Percentiles rank a stretch among this genome's conserved stretches.
Conservation (phyloP, 2,329 filamentous ascomycete genomes). For the Rhynchosporium secalis region DNA sequence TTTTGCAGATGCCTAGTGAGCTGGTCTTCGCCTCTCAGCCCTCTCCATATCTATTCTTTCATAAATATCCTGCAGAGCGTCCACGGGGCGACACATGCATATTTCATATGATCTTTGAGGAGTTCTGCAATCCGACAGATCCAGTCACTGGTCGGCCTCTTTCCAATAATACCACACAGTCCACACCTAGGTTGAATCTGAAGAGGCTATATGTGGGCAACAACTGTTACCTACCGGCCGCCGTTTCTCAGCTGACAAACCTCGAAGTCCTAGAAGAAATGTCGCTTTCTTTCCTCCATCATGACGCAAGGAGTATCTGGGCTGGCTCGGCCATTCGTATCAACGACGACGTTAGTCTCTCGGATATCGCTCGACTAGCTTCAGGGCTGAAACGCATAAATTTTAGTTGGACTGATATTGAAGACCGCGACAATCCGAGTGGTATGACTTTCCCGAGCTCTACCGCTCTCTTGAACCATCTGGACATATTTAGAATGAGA, state of each 20-base stretch:
- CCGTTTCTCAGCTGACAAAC: neutral
- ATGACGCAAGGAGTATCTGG: too few relatives aligned
- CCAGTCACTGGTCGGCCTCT: neutral
- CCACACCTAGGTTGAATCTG: neutral
- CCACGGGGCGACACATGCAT: neutral
- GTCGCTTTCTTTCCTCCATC: neutral
- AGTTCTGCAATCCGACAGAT: neutral
- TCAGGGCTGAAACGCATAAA: too few relatives aligned
- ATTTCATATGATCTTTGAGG: neutral
- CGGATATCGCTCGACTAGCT: too few relatives aligned
- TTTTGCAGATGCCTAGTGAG: neutral
- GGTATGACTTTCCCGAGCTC: too few relatives aligned
- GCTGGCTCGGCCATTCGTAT: too few relatives aligned
- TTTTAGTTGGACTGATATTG: too few relatives aligned
- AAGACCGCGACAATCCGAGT: too few relatives aligned
- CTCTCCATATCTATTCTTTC: too few relatives aligned
- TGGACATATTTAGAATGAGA: too few relatives aligned
- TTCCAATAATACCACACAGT: neutral
- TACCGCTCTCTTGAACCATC: too few relatives aligned
- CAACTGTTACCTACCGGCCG: neutral
- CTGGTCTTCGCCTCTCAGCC: too few relatives aligned
- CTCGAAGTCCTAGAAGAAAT: neutral
- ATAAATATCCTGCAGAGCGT: neutral
- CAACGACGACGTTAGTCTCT: too few relatives aligned
- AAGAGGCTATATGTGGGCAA: neutral